A percentile compares a stretch with the other conserved stretches of the same genome.
Evolutionary conservation across 2,329 filamentous ascomycete genomes (phyloP).

Genomic region (Apiospora saccharicola): DNA sequence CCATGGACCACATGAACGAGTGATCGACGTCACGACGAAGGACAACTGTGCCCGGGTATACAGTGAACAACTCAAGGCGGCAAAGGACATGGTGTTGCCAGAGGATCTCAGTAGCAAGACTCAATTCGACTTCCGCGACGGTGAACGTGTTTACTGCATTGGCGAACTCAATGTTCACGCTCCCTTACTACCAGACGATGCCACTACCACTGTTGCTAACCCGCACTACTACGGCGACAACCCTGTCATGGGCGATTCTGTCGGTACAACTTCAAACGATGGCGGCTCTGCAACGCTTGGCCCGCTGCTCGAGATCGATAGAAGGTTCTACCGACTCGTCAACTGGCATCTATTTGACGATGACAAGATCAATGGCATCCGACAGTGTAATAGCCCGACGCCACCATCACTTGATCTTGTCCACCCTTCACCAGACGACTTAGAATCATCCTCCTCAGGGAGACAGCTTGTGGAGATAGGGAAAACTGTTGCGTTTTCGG

Average conservation of each 20-base stretch:
- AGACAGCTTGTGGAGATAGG: background rate
- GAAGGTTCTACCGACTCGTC: background rate
- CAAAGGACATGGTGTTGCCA: background rate
- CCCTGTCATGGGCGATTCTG: constrained; percentile 1
- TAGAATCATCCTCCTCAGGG: background rate
- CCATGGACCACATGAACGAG: background rate
- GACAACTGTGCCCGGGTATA: background rate
- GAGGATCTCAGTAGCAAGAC: background rate
- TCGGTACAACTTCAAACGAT: background rate
- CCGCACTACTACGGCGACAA: background rate
- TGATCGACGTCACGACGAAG: background rate
- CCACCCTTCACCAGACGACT: constrained; percentile 1
- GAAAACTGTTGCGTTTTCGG: background rate
- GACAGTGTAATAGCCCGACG: background rate
- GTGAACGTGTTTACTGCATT: background rate
- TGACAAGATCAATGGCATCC: background rate
- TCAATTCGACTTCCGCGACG: background rate
- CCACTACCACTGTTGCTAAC: background rate
- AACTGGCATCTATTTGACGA: constrained; percentile 11
- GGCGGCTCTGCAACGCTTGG: background rate
- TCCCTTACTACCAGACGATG: too few species aligned
- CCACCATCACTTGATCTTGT: background rate
- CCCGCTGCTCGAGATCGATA: background rate
- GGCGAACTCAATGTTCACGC: background rate
- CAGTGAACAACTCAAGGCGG: background rate